Percentiles rank a stretch among this genome's conserved stretches.
Conservation (phyloP, 371 early-diverging fungal genomes). For the Dinochytrium kinnereticum region DNA sequence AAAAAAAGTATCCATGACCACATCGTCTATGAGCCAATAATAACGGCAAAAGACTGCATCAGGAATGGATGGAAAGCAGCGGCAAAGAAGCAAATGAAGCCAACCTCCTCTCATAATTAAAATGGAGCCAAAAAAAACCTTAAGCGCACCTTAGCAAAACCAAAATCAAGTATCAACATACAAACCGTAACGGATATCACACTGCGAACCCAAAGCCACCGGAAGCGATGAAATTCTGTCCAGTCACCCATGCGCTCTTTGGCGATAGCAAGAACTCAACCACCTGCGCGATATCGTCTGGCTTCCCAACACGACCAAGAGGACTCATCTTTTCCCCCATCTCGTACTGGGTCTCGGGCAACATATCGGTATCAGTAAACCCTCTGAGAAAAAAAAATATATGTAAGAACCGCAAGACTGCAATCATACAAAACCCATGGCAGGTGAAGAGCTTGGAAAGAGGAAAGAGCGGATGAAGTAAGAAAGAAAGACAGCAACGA, state of each 20-base stretch:
- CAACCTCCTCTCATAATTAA: background rate
- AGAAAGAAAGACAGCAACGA: background rate
- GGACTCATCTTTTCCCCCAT: slow-evolving; percentile 17
- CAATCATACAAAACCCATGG: background rate
- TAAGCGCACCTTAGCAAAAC: background rate
- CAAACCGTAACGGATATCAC: background rate
- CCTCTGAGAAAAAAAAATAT: slow-evolving; percentile 6
- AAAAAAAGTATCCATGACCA: no score
- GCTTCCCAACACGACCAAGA: slow-evolving; percentile 40
- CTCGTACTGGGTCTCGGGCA: background rate
- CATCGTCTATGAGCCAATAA: no score
- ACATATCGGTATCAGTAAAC: slow-evolving; percentile 19
- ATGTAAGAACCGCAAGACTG: background rate
- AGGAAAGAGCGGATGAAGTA: no score
- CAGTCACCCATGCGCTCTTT: slow-evolving; percentile 37
- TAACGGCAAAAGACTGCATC: no score
- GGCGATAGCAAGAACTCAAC: slow-evolving; percentile 34
- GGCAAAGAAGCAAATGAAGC: background rate
- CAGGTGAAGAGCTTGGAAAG: no score
- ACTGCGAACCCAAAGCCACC: slow-evolving; percentile 4
- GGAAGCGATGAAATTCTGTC: slow-evolving; percentile 26
- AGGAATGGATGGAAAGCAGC: no score
- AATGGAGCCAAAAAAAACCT: background rate
- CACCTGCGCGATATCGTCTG: slow-evolving; percentile 40
- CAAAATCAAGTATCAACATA: background rate